phyloP scores from a whole-genome alignment of 805 yeast genomes.

The Saccharomycopsis sp. region DNA sequence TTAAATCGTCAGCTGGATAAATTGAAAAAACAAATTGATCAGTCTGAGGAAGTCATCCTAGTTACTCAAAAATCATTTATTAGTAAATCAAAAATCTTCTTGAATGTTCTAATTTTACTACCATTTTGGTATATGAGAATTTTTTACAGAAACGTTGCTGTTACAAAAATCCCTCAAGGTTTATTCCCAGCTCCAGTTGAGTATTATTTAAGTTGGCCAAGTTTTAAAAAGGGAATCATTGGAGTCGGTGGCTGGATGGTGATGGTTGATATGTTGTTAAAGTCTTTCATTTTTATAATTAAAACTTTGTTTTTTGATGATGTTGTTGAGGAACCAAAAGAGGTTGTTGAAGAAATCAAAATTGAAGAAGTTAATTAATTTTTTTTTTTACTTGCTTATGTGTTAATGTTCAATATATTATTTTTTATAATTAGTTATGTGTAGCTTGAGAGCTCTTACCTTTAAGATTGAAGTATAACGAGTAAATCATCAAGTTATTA shows the following conservation, averaged over 20 bases:
- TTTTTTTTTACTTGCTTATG: too few species aligned
- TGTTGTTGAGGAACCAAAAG: too few species aligned
- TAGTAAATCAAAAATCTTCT: slow-evolving; percentile 25
- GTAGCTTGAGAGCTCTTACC: too few species aligned
- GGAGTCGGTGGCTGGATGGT: slow-evolving; percentile 48
- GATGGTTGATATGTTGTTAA: too few species aligned
- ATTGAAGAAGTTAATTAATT: too few species aligned
- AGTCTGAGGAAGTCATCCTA: slow-evolving; percentile 30
- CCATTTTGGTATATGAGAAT: slow-evolving; percentile 41
- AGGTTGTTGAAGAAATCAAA: too few species aligned
- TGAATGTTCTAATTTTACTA: slow-evolving; percentile 23
- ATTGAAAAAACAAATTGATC: slow-evolving; percentile 40
- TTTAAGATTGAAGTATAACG: too few species aligned
- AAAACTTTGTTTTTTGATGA: too few species aligned
- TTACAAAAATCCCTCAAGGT: slow-evolving; percentile 50
- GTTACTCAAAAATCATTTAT: slow-evolving; percentile 1
- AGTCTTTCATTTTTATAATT: too few species aligned
- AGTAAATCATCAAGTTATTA: too few species aligned
- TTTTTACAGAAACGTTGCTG: slow-evolving; percentile 41
- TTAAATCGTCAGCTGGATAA: slow-evolving; percentile 63
- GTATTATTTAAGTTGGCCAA: slow-evolving; percentile 53
- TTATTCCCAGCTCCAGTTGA: slow-evolving; percentile 45
- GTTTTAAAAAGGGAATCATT: slow-evolving; percentile 30
- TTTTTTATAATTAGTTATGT: too few species aligned
- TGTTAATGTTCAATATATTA: too few species aligned